Evolutionary conservation across 1,139 yeast genomes (phyloP).

Genomic region (Saccharomycopsis hybrid): DNA sequence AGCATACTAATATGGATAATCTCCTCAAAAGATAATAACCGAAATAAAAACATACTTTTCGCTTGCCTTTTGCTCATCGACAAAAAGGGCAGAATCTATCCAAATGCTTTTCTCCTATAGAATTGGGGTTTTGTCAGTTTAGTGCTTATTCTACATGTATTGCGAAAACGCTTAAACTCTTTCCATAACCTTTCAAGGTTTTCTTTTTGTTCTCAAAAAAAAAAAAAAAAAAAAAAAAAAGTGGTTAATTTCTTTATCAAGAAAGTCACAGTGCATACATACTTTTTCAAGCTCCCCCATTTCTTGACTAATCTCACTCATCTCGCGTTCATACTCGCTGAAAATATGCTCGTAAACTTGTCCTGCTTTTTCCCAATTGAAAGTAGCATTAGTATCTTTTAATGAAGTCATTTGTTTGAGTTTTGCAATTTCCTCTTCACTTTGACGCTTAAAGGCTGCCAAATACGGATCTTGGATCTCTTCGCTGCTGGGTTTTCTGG

Average conservation of each 20-base stretch:
- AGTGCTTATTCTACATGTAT: too few species aligned
- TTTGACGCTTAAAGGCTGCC: neutral
- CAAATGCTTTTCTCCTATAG: neutral
- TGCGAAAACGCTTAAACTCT: too few species aligned
- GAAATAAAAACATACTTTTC: constrained; percentile 4
- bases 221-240: too few species aligned
- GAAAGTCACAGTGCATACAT: too few species aligned
- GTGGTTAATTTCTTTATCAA: too few species aligned
- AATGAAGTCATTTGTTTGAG: neutral
- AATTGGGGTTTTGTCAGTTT: too few species aligned
- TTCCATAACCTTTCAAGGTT: too few species aligned
- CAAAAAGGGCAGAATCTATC: neutral
- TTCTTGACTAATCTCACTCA: constrained; percentile 17
- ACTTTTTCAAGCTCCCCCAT: neutral
- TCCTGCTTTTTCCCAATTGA: constrained; percentile 25
- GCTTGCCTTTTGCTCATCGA: constrained; percentile 24
- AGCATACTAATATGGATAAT: neutral
- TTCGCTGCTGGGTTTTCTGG: too few species aligned
- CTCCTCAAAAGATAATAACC: neutral
- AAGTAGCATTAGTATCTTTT: neutral
- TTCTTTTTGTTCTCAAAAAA: too few species aligned
- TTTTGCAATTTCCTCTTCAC: neutral
- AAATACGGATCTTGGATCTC: neutral
- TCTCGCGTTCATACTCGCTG: constrained; percentile 23
- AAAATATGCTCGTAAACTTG: constrained; percentile 25